These are phyloP conservation scores for Penicillium sp. DNA, from an alignment of 2,329 filamentous ascomycete species.

Conservation along the genomic window DNA sequence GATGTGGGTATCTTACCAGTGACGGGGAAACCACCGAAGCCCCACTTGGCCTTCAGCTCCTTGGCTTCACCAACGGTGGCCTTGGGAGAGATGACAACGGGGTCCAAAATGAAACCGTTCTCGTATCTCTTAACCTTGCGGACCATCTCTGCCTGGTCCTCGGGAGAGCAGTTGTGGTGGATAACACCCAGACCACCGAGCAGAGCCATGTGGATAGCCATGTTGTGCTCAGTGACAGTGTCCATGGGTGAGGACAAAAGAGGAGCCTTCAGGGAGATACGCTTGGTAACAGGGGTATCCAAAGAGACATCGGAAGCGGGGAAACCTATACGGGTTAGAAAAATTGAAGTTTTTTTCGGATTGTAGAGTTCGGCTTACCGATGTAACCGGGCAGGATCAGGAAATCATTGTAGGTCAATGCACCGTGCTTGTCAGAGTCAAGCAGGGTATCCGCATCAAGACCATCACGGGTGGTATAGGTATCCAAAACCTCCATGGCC, in stretches of 20 bases:
- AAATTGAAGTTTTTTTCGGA: background rate
- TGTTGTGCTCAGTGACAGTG: constrained; percentile 98
- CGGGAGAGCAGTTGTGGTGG: constrained; percentile 98
- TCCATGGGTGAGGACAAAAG: constrained; percentile 99
- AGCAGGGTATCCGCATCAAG: constrained; percentile 82
- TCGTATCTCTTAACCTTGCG: constrained; percentile 98
- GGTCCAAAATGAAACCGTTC: constrained; percentile 97
- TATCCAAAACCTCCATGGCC: constrained; percentile 75
- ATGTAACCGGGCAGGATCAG: constrained; percentile 95
- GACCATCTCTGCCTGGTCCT: constrained; percentile 97
- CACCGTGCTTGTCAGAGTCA: constrained; percentile 87
- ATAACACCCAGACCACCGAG: constrained; percentile 70
- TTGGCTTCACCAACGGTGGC: constrained; percentile 91
- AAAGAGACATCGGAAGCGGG: constrained; percentile 83
- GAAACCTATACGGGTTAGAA: constrained; percentile 59
- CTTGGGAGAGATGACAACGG: constrained; percentile 81
- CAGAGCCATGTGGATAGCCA: constrained; percentile 85
- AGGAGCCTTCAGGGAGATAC: constrained; percentile 92
- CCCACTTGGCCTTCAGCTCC: constrained; percentile 94
- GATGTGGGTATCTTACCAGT: constrained; percentile 69
- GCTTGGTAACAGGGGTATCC: constrained; percentile 90
- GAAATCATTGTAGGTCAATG: constrained; percentile 98
- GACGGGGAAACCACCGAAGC: constrained; percentile 96
- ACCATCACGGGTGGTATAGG: constrained; percentile 79
- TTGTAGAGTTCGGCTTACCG: constrained; percentile 50